These are phyloP conservation scores for Colletotrichum costaricense DNA, from an alignment of 2,329 filamentous ascomycete genomes.

Conservation along the genomic window DNA sequence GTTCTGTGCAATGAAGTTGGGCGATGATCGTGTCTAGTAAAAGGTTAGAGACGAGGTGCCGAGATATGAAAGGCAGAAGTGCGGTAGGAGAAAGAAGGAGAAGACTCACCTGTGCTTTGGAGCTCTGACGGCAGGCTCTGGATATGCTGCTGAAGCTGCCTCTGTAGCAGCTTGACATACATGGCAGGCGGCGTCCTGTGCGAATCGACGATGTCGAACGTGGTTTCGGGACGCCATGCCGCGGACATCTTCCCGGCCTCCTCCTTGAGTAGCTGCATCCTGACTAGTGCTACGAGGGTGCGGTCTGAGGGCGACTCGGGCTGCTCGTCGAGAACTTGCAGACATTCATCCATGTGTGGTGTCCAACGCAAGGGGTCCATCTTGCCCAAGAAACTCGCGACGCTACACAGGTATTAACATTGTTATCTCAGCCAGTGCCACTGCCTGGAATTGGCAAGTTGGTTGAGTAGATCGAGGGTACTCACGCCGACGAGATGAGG, in stretches of 20 bases:
- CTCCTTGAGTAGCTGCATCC: conserved; percentile 47
- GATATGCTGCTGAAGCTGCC: conserved; percentile 41
- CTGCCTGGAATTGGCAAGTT: neutral
- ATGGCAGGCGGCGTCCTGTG: conserved; percentile 38
- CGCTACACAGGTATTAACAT: neutral
- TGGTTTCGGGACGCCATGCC: conserved; percentile 37
- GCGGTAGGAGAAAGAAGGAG: no score
- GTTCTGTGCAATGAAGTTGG: conserved; percentile 49
- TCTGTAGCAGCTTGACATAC: conserved; percentile 44
- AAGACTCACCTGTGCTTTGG: conserved; percentile 44
- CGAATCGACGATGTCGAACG: neutral
- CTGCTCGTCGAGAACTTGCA: conserved; percentile 52
- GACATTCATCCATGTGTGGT: conserved; percentile 64
- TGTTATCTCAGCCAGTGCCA: no score
- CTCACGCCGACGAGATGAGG: conserved; percentile 22
- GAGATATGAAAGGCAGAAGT: no score
- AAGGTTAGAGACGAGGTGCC: neutral
- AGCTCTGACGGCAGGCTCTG: conserved; percentile 40
- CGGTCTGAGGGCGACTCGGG: conserved; percentile 59
- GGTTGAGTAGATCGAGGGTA: no score
- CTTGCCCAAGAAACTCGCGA: conserved; percentile 43
- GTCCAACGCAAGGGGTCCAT: conserved; percentile 64
- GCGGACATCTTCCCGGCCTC: conserved; percentile 39
- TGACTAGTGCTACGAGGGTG: conserved; percentile 55
- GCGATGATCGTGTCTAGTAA: conserved; percentile 47